Conservation (phyloP, 768 basidiomycete genomes). For the Pholiota microspora region DNA sequence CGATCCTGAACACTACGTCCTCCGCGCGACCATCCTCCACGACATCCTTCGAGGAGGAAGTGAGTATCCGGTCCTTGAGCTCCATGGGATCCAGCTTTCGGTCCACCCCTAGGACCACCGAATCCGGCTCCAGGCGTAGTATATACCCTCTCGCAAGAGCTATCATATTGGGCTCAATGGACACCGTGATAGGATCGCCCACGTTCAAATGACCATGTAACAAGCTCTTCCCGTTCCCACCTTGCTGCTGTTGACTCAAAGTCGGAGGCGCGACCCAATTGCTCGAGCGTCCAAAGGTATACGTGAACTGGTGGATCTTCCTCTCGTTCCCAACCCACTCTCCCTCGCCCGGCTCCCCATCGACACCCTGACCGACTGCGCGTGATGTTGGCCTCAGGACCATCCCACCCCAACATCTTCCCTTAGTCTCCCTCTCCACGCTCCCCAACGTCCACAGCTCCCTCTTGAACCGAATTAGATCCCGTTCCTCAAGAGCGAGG, state of each 20-base stretch:
- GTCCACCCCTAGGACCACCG: constrained; percentile 80
- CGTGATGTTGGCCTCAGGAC: constrained; percentile 22
- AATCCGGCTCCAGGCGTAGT: constrained; percentile 59
- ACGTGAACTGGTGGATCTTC: constrained; percentile 78
- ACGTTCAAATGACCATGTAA: constrained; percentile 75
- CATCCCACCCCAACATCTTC: constrained; percentile 87
- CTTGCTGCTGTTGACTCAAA: neutral
- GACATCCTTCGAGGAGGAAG: neutral
- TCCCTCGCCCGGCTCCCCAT: constrained; percentile 13
- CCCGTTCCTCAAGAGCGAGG: constrained; percentile 83
- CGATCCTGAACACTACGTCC: constrained; percentile 72
- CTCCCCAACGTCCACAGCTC: constrained; percentile 95
- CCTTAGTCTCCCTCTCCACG: constrained; percentile 71
- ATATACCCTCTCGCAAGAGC: constrained; percentile 86
- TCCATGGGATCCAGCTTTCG: constrained; percentile 49
- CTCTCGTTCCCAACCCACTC: constrained; percentile 24
- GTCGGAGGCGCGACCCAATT: neutral
- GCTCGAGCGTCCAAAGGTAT: constrained; percentile 58
- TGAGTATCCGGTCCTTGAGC: constrained; percentile 7
- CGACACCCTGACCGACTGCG: constrained; percentile 7
- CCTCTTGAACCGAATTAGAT: constrained; percentile 77
- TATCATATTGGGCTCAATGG: constrained; percentile 83
- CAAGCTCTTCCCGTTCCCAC: constrained; percentile 29
- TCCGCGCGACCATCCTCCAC: constrained; percentile 11
- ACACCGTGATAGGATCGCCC: constrained; percentile 85